Evolutionary conservation across 2,329 filamentous ascomycete species (phyloP).

Genomic region (Calcarisporium arbuscula): DNA sequence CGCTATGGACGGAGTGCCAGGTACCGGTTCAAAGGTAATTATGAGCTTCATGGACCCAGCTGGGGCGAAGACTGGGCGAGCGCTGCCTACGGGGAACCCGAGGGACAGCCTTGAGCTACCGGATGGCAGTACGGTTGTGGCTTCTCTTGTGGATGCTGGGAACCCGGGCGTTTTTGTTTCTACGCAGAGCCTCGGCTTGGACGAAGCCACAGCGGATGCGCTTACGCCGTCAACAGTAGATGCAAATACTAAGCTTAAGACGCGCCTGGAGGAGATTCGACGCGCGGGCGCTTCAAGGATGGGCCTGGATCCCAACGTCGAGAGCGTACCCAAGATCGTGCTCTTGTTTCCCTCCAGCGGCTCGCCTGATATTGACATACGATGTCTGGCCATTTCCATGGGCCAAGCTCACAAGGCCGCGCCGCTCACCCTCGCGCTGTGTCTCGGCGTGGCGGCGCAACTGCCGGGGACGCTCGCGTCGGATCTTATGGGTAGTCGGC

Average conservation of each 20-base stretch:
- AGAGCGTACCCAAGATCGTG: constrained; percentile 57
- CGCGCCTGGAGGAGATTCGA: constrained; percentile 49
- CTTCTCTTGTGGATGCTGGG: constrained; percentile 56
- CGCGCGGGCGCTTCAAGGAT: constrained; percentile 51
- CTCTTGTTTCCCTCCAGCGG: constrained; percentile 32
- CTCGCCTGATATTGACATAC: constrained; percentile 28
- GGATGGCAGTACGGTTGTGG: constrained; percentile 31
- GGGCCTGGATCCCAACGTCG: constrained; percentile 43
- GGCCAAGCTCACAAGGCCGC: constrained; percentile 51
- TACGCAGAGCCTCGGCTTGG: constrained; percentile 42
- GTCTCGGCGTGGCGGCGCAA: constrained; percentile 41
- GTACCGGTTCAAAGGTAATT: constrained; percentile 48
- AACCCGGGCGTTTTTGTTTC: constrained; percentile 59
- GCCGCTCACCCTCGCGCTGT: constrained; percentile 49
- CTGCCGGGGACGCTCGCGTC: constrained; percentile 36
- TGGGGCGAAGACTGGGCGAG: constrained; percentile 55
- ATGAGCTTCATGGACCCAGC: constrained; percentile 57
- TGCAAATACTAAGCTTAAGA: constrained; percentile 33
- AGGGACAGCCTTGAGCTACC: constrained; percentile 41
- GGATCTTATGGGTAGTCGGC: constrained; percentile 18
- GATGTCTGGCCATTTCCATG: constrained; percentile 45
- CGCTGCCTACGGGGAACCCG: constrained; percentile 43
- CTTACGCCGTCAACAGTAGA: constrained; percentile 50
- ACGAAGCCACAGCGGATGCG: constrained; percentile 38
- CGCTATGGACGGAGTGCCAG: constrained; percentile 58